These are phyloP conservation scores for Leccinum variicolor DNA, from an alignment of 768 basidiomycete genomes.

Conservation along the genomic window DNA sequence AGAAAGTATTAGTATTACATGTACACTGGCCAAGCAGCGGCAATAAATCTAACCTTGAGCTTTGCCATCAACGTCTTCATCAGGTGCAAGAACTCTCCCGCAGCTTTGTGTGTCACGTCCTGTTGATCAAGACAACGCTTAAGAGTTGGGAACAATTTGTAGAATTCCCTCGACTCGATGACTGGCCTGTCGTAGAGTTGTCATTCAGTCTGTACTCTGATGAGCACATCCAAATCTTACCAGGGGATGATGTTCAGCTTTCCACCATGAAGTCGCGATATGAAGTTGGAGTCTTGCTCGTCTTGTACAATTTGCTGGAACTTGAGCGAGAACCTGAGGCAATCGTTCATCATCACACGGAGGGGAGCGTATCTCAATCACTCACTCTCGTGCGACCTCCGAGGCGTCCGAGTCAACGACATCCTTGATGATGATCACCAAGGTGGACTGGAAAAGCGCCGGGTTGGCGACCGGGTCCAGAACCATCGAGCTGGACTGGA, in stretches of 20 bases:
- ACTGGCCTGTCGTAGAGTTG: constrained; percentile 36
- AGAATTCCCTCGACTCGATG: constrained; percentile 61
- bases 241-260: constrained; percentile 57
- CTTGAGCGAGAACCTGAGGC: constrained; percentile 49
- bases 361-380: background rate
- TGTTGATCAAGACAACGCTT: constrained; percentile 48
- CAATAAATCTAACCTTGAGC: constrained; percentile 43
- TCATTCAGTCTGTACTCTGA: background rate
- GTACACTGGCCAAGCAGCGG: background rate
- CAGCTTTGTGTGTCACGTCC: constrained; percentile 43
- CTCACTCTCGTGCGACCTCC: constrained; percentile 59
- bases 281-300: constrained; percentile 60
- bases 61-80: constrained; percentile 67
- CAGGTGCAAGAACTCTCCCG: constrained; percentile 51
- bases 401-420: constrained; percentile 58
- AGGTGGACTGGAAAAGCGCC: constrained; percentile 52
- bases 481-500: constrained; percentile 53
- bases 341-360: background rate
- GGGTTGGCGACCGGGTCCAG: constrained; percentile 58
- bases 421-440: constrained; percentile 67
- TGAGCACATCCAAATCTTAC: constrained; percentile 17
- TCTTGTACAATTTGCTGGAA: constrained; percentile 58
- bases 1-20: background rate
- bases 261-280: constrained; percentile 54
- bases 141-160: constrained; percentile 45